Percentiles rank a stretch among this genome's conserved stretches.
These are phyloP conservation scores for Pichia sp. DNA, from an alignment of 1,139 yeast genomes.

Conservation along the genomic window DNA sequence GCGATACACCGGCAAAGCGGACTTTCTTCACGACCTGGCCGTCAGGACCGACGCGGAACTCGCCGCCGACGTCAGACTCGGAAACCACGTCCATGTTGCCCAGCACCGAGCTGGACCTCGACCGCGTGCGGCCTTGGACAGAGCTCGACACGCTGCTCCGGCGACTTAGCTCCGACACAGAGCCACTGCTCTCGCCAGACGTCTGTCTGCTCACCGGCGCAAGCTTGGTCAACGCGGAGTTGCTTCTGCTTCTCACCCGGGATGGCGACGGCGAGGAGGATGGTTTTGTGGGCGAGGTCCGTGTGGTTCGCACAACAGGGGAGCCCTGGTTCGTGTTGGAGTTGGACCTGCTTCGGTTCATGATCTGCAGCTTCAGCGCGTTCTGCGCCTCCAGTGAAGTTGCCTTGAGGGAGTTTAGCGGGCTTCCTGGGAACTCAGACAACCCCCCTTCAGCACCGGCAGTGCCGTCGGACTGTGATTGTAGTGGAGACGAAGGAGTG, in stretches of 20 bases:
- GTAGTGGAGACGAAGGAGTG: constrained; percentile 6
- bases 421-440: constrained; percentile 24
- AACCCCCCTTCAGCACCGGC: neutral
- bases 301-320: neutral
- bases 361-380: constrained; percentile 16
- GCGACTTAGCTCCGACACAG: constrained; percentile 3
- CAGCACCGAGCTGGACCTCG: constrained; percentile 20
- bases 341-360: constrained; percentile 16
- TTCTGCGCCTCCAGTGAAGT: constrained; percentile 20
- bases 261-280: constrained; percentile 19
- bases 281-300: constrained; percentile 7
- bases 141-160: constrained; percentile 12
- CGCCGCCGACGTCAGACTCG: constrained; percentile 11
- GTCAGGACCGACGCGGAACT: constrained; percentile 11
- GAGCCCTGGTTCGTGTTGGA: neutral
- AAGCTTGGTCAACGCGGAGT: constrained; percentile 11
- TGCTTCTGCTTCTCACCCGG: constrained; percentile 25
- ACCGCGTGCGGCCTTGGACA: constrained; percentile 1
- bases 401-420: constrained; percentile 28
- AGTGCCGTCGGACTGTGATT: neutral
- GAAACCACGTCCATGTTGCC: constrained; percentile 26
- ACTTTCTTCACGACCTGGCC: constrained; percentile 38
- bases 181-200: constrained; percentile 3
- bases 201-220: neutral
- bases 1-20: constrained; percentile 50